Evolutionary conservation across 352 stramenopile genomes (phyloP), one percentile per base, ranked within the genome.

Genomic region (Blastocystis hominis): DNA sequence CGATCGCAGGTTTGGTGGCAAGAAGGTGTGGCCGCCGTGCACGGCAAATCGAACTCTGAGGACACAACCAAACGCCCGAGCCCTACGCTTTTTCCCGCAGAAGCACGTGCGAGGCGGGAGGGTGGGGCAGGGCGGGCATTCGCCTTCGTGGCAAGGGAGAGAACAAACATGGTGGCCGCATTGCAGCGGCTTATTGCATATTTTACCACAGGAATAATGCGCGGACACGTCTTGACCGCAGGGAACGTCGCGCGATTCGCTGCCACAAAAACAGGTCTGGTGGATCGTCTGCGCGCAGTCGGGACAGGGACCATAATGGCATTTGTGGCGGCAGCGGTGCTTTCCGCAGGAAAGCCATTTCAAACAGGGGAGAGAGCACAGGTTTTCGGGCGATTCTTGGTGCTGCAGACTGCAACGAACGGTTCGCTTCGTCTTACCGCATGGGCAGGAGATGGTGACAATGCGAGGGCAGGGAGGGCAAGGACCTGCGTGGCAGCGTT

Each of bases 351-450:
- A 15, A 54, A 75, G 66, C 0, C n/a, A 50, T 17, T 87, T 87
- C 3, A 78, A 44, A 54, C 62, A 87, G 56, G 44, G 66, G n/a
- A 68, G 56, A 64, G 24, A 30, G 46, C 66, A 87, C 3, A 72
- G 61, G 17, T 17, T 34, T 4, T 64, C 46, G 0, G 66, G 15
- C 7, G 56, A 68, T 42, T 87, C 44, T 3, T 62, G 24, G 50
- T 87, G 66, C n/a, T 87, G 68, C 66, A 87, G 63, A 34, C 66
- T 87, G 34, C 66, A 87, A 55, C 62, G 62, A 53, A 78, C 44
- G 7, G 66, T 78, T 20, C 40, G 66, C 24, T 75, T 76, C 7
- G 72, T 69, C 72, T 87, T 87, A 7, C 62, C 66, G 7, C 66
- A 87, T 53, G 66, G 62, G 55, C 66, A 78, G 5, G 68, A 44